Evolutionary conservation across 2,329 filamentous ascomycete genomes (phyloP).

Genomic region (Metarhizium album): DNA sequence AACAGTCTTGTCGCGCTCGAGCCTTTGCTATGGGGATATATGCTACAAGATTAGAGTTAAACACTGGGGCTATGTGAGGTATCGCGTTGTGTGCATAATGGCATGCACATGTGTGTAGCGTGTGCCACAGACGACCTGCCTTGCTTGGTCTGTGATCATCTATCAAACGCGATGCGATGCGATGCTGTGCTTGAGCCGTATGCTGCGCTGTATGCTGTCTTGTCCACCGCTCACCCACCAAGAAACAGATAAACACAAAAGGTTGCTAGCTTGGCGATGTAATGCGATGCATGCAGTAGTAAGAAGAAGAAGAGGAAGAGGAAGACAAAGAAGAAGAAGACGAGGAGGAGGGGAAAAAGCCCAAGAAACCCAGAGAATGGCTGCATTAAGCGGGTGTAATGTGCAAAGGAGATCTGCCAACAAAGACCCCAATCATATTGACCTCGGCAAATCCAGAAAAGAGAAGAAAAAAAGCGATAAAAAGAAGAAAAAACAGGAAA

Average conservation of each 20-base stretch:
- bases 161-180: background rate
- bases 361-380: background rate
- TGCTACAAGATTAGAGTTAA: slow-evolving; percentile 20
- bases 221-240: background rate
- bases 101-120: background rate
- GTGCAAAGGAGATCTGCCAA: background rate
- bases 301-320: background rate
- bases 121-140: background rate
- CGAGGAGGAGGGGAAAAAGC: no score
- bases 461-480: background rate
- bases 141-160: background rate
- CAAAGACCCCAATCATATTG: background rate
- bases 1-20: slow-evolving; percentile 14
- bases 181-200: background rate
- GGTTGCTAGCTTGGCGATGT: background rate
- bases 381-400: background rate
- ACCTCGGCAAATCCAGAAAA: background rate
- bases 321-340: background rate
- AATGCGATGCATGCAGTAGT: background rate
- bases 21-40: slow-evolving; percentile 25
- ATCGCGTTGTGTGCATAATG: background rate
- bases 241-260: background rate
- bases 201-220: background rate
- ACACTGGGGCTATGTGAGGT: slow-evolving; percentile 6
- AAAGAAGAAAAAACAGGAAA: background rate